phyloP scores from a whole-genome alignment of 129 eudicot species.

The Gnaphalium uliginosum region DNA sequence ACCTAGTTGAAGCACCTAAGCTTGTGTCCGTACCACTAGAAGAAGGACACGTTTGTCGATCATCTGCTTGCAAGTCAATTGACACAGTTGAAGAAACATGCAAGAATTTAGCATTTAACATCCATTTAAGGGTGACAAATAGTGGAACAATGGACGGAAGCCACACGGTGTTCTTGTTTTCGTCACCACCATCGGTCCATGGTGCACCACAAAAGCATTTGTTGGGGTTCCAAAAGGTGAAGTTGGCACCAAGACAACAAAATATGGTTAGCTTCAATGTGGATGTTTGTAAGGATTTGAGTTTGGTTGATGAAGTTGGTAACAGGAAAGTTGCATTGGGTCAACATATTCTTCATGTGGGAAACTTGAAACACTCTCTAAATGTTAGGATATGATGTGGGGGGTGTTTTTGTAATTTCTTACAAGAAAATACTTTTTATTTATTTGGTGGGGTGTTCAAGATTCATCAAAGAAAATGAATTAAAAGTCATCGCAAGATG shows the following conservation, averaged over 20 bases:
- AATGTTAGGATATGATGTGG: constrained; percentile 51
- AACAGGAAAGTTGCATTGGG: constrained; percentile 79
- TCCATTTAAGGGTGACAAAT: constrained; percentile 66
- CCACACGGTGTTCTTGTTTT: constrained; percentile 77
- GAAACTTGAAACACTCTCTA: constrained; percentile 69
- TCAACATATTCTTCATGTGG: constrained; percentile 74
- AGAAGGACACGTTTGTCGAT: constrained; percentile 62
- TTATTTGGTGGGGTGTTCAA: constrained; percentile 26
- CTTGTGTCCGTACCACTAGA: constrained; percentile 57
- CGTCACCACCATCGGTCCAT: constrained; percentile 76
- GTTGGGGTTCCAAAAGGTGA: constrained; percentile 75
- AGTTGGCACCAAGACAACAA: constrained; percentile 56
- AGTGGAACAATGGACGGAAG: constrained; percentile 58
- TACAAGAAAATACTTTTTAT: constrained; percentile 17
- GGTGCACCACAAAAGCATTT: constrained; percentile 82
- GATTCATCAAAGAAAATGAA: constrained; percentile 22
- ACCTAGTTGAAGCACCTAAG: constrained; percentile 66
- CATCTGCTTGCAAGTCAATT: constrained; percentile 65
- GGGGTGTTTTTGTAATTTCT: constrained; percentile 20
- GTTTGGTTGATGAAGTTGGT: constrained; percentile 88
- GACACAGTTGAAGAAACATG: constrained; percentile 58
- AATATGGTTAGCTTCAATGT: constrained; percentile 61
- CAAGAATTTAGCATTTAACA: constrained; percentile 52
- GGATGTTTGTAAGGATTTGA: constrained; percentile 88
- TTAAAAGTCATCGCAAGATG: constrained; percentile 42